phyloP scores from a whole-genome alignment of 495 filamentous ascomycete genomes.

The Bacidia gigantensis region DNA sequence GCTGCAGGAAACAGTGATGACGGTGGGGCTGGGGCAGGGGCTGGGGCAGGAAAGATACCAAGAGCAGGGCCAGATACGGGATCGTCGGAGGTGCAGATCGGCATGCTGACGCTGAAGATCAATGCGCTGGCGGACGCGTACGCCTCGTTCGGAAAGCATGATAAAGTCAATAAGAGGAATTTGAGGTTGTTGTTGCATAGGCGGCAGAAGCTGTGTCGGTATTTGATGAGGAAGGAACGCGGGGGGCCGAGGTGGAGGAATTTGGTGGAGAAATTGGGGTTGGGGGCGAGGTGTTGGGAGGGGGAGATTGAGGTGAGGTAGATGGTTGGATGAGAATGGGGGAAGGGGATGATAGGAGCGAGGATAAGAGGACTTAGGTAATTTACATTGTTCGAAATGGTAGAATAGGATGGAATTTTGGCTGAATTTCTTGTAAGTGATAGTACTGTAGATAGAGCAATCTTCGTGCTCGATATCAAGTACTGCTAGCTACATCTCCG shows the following conservation, averaged over 20 bases:
- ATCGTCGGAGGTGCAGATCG: slow-evolving; percentile 88
- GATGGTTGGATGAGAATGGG: neutral
- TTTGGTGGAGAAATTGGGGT: slow-evolving; percentile 63
- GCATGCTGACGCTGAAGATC: slow-evolving; percentile 94
- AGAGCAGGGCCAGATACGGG: slow-evolving; percentile 84
- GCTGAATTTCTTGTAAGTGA: too few species aligned
- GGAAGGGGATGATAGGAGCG: neutral
- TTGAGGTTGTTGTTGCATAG: slow-evolving; percentile 72
- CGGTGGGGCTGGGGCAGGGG: too few species aligned
- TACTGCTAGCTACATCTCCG: too few species aligned
- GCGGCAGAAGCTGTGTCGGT: slow-evolving; percentile 73
- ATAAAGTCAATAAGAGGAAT: slow-evolving; percentile 92
- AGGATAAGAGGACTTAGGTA: too few species aligned
- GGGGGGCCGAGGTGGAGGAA: slow-evolving; percentile 81
- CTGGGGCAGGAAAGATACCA: slow-evolving; percentile 28
- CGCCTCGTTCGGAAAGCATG: slow-evolving; percentile 42
- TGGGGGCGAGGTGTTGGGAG: slow-evolving; percentile 77
- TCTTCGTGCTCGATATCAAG: too few species aligned
- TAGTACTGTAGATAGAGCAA: too few species aligned
- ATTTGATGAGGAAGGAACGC: slow-evolving; percentile 77
- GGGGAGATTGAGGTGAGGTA: slow-evolving; percentile 48
- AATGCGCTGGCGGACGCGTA: slow-evolving; percentile 53
- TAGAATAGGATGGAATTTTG: too few species aligned
- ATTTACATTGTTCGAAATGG: too few species aligned
- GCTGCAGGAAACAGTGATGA: slow-evolving; percentile 22